These are phyloP conservation scores for Rhodotorula sp. DNA, from an alignment of 1,284 basidiomycete genomes.

Conservation along the genomic window DNA sequence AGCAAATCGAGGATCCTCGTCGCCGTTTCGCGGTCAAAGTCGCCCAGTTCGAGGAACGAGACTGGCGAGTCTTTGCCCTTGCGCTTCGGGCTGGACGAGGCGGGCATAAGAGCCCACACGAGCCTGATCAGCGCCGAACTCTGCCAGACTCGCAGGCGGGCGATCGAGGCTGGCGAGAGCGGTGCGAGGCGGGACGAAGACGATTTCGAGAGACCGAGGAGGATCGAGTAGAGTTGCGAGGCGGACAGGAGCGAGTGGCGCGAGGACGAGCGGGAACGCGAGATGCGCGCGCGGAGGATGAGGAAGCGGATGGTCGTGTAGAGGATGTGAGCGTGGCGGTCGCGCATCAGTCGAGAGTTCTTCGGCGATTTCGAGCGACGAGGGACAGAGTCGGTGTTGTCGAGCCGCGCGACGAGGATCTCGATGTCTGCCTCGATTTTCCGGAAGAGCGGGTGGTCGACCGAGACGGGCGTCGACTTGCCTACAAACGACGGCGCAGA, in stretches of 20 bases:
- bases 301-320: slow-evolving; percentile 34
- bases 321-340: slow-evolving; percentile 26
- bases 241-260: slow-evolving; percentile 17
- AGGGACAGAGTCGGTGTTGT: background rate
- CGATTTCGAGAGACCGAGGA: slow-evolving; percentile 10
- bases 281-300: slow-evolving; percentile 20
- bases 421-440: slow-evolving; percentile 22
- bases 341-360: background rate
- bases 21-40: no score
- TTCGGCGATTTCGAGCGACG: background rate
- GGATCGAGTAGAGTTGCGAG: slow-evolving; percentile 22
- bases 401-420: slow-evolving; percentile 17
- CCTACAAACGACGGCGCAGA: background rate
- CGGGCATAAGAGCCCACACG: background rate
- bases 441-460: slow-evolving; percentile 1
- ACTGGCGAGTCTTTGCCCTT: no score
- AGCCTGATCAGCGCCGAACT: slow-evolving; percentile 21
- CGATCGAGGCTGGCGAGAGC: background rate
- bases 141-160: slow-evolving; percentile 17
- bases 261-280: background rate
- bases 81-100: background rate
- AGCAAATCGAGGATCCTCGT: no score
- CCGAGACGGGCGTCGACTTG: background rate
- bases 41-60: no score
- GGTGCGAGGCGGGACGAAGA: background rate